These are phyloP conservation scores for Phytophthora hybrid DNA, from an alignment of 352 stramenopile species.

Conservation along the genomic window DNA sequence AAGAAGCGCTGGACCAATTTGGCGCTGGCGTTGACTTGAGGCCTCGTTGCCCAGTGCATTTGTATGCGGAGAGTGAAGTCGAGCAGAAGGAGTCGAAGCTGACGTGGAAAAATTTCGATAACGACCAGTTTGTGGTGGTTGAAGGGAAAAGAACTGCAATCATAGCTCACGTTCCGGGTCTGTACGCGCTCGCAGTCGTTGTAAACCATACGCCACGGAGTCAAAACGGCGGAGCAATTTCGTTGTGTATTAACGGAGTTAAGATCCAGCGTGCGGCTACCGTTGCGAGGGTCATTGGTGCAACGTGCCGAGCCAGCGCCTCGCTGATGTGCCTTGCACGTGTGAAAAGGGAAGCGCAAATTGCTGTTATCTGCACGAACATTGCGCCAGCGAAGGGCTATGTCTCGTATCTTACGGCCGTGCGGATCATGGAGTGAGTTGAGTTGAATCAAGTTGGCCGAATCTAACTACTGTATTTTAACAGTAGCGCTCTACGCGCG, in stretches of 20 bases:
- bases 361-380: background rate
- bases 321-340: background rate
- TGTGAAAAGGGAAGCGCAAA: background rate
- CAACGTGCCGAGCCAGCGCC: background rate
- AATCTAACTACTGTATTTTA: too few species aligned
- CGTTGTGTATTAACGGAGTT: background rate
- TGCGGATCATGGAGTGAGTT: too few species aligned
- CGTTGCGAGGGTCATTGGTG: too few species aligned
- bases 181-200: background rate
- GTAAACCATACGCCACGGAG: background rate
- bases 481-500: too few species aligned
- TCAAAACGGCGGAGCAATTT: background rate
- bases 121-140: background rate
- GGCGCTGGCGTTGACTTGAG: too few species aligned
- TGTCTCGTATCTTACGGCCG: too few species aligned
- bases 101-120: too few species aligned
- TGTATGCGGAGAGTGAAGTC: background rate
- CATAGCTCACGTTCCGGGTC: background rate
- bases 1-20: background rate
- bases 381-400: too few species aligned
- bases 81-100: background rate
- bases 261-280: background rate
- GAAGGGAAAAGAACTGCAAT: background rate
- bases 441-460: too few species aligned
- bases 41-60: too few species aligned